Evolutionary conservation across 1,284 basidiomycete genomes (phyloP), one percentile per base, ranked within the genome.

Genomic region (Takashimella tepidaria): DNA sequence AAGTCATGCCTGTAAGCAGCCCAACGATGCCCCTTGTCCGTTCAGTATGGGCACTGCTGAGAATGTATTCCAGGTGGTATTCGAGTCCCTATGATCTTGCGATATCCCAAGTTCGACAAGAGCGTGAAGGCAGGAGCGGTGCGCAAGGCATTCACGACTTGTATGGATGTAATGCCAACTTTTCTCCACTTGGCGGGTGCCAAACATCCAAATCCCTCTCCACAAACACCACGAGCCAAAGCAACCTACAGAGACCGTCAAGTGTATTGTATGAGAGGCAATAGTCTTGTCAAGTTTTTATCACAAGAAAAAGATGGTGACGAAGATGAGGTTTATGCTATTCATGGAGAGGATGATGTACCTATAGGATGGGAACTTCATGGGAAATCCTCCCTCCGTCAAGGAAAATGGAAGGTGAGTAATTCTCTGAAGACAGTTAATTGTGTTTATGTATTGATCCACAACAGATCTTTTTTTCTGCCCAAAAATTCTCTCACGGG

Each of bases 61-160:
- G n/a, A n/a, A n/a, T n/a, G n/a, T n/a, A n/a, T n/a, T n/a, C n/a
- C n/a, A n/a, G n/a, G 69, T 8, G 69, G 69, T 23, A 69, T 70
- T 41, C 54, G 69, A 19, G 64, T 62, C 52, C 69, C 69, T 1
- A 52, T 49, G 21, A 57, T 66, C 41, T 44, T 67, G 11, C 50
- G 53, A 8, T 61, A 54, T 43, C 64, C 62, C 12, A 26, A 40
- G 11, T 46, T 57, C n/a, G n/a, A 37, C 10, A 37, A 37, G 8
- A n/a, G n/a, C n/a, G n/a, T n/a, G n/a, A n/a, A n/a, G n/a, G 44
- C 19, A 6, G 31, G 31, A 16, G 16, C 31, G 31, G 16, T 37
- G 8, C 16, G 10, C 10, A 8, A 19, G 24, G 52, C 16, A 16
- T 37, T 37, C 16, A 8, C 31, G 10, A 37, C 31, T 16, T 8